Evolutionary conservation across 2,329 filamentous ascomycete genomes (phyloP).

Genomic region (Hypoxylon sp.): DNA sequence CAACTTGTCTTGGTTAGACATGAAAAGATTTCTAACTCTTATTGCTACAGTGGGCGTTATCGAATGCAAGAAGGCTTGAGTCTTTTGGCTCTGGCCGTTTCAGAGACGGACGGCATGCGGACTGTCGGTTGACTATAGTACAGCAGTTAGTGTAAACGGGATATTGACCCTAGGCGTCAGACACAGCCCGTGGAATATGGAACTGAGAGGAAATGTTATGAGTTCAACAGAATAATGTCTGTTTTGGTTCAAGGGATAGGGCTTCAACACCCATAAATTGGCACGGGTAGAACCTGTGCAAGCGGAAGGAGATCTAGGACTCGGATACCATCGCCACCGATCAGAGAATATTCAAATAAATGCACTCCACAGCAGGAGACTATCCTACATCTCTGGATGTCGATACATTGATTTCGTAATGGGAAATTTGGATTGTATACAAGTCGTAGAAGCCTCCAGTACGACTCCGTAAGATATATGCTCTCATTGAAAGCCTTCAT

Average conservation of each 20-base stretch:
- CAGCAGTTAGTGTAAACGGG: neutral
- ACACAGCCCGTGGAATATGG: neutral
- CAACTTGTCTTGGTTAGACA: neutral
- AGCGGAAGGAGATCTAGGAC: neutral
- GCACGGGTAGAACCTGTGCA: neutral
- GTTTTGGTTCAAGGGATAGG: neutral
- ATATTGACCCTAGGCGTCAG: neutral
- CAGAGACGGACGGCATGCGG: neutral
- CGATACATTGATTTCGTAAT: too few species aligned
- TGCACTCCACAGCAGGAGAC: too few species aligned
- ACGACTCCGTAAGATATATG: too few species aligned
- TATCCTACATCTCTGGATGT: neutral
- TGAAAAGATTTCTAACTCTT: neutral
- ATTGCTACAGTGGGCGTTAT: slow-evolving; percentile 24
- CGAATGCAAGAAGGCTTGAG: slow-evolving; percentile 37
- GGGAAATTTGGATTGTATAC: too few species aligned
- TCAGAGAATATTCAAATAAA: too few species aligned
- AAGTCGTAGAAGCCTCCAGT: too few species aligned
- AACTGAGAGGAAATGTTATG: neutral
- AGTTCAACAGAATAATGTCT: neutral
- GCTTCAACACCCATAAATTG: neutral
- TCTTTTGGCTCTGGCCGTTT: neutral
- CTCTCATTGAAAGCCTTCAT: too few species aligned
- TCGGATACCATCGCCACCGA: neutral
- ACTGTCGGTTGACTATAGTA: neutral